These are phyloP conservation scores for Phialophora expanda DNA, from an alignment of 2,329 filamentous ascomycete species.

Conservation along the genomic window DNA sequence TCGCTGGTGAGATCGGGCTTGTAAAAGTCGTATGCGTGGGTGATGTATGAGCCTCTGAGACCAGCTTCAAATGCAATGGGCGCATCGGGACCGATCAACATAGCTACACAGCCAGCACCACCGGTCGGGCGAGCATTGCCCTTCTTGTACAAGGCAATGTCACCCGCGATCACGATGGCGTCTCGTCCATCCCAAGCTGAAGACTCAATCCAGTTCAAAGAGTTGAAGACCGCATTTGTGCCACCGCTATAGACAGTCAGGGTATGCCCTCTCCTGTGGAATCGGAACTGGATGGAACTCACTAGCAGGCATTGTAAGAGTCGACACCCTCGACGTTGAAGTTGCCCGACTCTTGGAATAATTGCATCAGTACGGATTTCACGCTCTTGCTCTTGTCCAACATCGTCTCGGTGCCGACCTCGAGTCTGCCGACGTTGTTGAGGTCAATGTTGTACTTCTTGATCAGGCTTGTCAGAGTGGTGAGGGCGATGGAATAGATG, in stretches of 20 bases:
- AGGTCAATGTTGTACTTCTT: slow-evolving; percentile 83
- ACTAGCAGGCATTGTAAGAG: slow-evolving; percentile 81
- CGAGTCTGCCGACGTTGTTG: slow-evolving; percentile 77
- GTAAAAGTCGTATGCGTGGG: slow-evolving; percentile 88
- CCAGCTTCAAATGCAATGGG: slow-evolving; percentile 78
- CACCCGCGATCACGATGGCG: slow-evolving; percentile 77
- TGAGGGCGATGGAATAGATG: slow-evolving; percentile 85
- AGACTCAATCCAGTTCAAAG: slow-evolving; percentile 83
- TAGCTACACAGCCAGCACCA: slow-evolving; percentile 77
- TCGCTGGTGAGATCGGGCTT: slow-evolving; percentile 87
- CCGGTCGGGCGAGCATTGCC: slow-evolving; percentile 80
- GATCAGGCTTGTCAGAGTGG: slow-evolving; percentile 75
- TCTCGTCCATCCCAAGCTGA: slow-evolving; percentile 85
- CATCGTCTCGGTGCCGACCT: slow-evolving; percentile 84
- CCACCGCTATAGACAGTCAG: slow-evolving; percentile 58
- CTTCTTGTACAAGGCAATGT: slow-evolving; percentile 86
- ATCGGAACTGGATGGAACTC: slow-evolving; percentile 8
- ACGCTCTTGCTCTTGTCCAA: slow-evolving; percentile 91
- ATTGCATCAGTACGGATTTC: slow-evolving; percentile 86
- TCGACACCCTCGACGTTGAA: slow-evolving; percentile 84
- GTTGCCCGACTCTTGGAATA: slow-evolving; percentile 74
- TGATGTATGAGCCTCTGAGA: slow-evolving; percentile 78
- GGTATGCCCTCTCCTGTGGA: not conserved
- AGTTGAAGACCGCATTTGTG: slow-evolving; percentile 83
- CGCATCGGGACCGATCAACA: slow-evolving; percentile 78